Base-by-base conservation (phyloP, 1,284 basidiomycete genomes). In the Ceratobasidium papillatum region DNA sequence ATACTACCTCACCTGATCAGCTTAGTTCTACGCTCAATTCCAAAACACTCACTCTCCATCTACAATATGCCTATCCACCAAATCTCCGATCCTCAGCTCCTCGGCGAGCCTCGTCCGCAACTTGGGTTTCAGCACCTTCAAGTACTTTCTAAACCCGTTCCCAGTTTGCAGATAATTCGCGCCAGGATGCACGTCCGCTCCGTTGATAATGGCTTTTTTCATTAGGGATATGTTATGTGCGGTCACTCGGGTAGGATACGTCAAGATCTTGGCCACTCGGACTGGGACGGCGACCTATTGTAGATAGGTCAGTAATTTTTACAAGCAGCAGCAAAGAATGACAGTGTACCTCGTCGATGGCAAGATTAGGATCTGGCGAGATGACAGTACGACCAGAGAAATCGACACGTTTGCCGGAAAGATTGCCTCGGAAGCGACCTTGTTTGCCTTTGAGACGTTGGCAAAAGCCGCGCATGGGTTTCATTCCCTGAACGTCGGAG, bases 381-480 rank as follows among this genome's bases (percentile, higher is more conserved):
- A 99, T 99, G 83, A 99, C 98, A 4, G 98, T 99, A 80, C 98
- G 92, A 19, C 92, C 98, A 0, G 96, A 99, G 81, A 99, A 99
- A 82, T 99, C 98, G 79, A 99, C 98, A 83, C 98, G 95, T 83
- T 99, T 99, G 77, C 98, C 98, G 0, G 96, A 99, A 22, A 99
- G 86, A 81, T 99, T 99, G 36, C 98, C 98, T 82, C 98, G 90
- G 85, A 99, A 99, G 74, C 98, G 95, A 80, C 98, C 98, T 83
- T 99, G 96, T 82, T 99, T 99, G 56, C 98, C 98, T 85, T 99
- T 99, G 75, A 99, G 86, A 22, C 98, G 93, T 81, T 99, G 98
- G 65, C 98, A 98, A 81, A 99, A 98, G 17, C 98, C 98, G 75
- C 96, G 90, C 78, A 96, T 96, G 2, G 96, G 96, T 80, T 97